phyloP scores from a whole-genome alignment of 805 yeast species.

The Pichia exigua region DNA sequence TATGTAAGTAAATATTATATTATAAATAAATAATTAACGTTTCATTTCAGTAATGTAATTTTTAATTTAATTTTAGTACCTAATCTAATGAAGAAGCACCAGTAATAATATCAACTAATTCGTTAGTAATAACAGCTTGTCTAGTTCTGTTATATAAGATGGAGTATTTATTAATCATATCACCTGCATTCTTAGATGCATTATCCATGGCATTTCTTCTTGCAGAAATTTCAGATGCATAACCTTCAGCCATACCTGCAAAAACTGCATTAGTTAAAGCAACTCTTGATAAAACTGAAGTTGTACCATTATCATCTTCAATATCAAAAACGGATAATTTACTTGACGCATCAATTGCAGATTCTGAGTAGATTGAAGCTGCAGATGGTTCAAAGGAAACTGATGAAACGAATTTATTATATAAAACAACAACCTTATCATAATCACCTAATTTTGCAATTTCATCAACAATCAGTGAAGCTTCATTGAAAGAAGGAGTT shows the following conservation, averaged over 20 bases:
- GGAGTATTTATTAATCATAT: conserved; percentile 93
- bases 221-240: conserved; percentile 95
- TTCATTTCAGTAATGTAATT: neutral
- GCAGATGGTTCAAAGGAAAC: conserved; percentile 83
- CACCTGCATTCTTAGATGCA: conserved; percentile 99
- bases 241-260: conserved; percentile 94
- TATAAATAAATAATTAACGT: neutral
- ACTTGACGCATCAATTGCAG: conserved; percentile 74
- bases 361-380: conserved; percentile 59
- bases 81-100: conserved; percentile 99
- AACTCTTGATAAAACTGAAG: conserved; percentile 71
- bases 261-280: conserved; percentile 83
- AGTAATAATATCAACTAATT: conserved; percentile 97
- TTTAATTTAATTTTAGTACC: neutral
- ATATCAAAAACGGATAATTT: conserved; percentile 76
- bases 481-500: conserved; percentile 90
- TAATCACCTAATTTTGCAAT: conserved; percentile 62
- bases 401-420: conserved; percentile 82
- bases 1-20: neutral
- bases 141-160: conserved; percentile 98
- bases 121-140: conserved; percentile 99
- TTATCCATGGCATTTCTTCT: conserved; percentile 99
- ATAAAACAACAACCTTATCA: conserved; percentile 70
- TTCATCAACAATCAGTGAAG: conserved; percentile 82
- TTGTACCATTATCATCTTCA: conserved; percentile 59